Base-by-base conservation (phyloP, 2,329 filamentous ascomycete species). In the Trichoderma pleuroti region DNA sequence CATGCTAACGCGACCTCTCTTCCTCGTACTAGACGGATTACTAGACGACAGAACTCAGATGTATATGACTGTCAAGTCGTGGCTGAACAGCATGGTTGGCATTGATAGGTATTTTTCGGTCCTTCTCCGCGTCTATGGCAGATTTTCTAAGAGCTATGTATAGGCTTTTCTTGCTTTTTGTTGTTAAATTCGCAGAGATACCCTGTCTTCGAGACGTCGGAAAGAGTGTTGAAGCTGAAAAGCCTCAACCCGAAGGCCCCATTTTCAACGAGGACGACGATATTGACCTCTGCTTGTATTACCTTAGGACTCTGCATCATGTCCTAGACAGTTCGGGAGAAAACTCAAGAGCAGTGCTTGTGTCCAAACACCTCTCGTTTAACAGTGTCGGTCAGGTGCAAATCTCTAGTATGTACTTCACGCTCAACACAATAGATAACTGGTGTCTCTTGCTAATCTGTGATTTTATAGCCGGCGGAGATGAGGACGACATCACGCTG, bases 1-100 rank as follows among this genome's bases (percentile, higher is more conserved):
- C 7, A 91, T 97, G 83, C 85, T 98, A 52, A 91, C 91, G 7
- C 88, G 93, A 63, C 95, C 95, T 1, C 81, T 97, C 21, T 91
- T 98, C 73, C 82, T 97, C 12, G 86, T 97, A 73, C 84, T 98
- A 30, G 95, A 98, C 79, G 87, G 91, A 1, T 83, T 98, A 1
- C 81, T 88, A 21, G 91, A 94, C 71, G 90, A 93, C 72, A 86
- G 88, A 24, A 91, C 90, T 2, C 92, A 94, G 75, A 83, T 92
- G 16, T 93, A 91, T 72, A 91, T 93, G 80, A 91, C 92, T 30
- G 89, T 93, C 49, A 91, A 91, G 75, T 90, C 88, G 62, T 98
- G 95, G 94, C 84, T 98, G 4, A 91, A 92, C 75, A 90, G 79
- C 70, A 84, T 90, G 75, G 80, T 88, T 70, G 88, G 88, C 4